phyloP scores from a whole-genome alignment of 345 rosid genomes.

The Salix brachista region DNA sequence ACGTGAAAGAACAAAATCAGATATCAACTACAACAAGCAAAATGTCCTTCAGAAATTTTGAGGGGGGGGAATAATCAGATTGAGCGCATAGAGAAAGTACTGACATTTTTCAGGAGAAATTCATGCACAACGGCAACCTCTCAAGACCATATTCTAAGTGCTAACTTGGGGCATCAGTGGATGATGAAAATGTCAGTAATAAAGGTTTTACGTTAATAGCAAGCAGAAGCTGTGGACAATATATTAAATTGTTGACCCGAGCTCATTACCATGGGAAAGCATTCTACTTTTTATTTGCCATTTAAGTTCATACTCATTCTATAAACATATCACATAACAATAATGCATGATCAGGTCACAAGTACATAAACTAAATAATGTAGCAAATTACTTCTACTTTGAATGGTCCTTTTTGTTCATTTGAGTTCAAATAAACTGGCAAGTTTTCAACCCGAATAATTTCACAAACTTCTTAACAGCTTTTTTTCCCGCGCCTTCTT shows the following conservation, averaged over 20 bases:
- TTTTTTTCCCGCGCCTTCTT: background rate
- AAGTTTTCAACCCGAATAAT: background rate
- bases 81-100: background rate
- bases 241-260: background rate
- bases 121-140: background rate
- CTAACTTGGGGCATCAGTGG: background rate
- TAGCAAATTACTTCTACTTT: background rate
- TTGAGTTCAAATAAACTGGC: background rate
- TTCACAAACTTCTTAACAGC: background rate
- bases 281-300: background rate
- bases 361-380: background rate
- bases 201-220: background rate
- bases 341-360: background rate
- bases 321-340: background rate
- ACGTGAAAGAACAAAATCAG: slow-evolving; percentile 1
- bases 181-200: background rate
- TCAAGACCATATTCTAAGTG: background rate
- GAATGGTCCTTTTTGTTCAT: background rate
- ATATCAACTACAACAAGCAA: background rate
- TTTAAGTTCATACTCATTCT: background rate
- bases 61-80: background rate
- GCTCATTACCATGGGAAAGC: background rate
- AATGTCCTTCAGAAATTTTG: background rate
- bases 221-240: background rate
- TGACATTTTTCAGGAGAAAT: background rate